Evolutionary conservation across 805 yeast species (phyloP), one percentile per base, ranked within the genome.

Genomic region (Pichia sporocuriosa): DNA sequence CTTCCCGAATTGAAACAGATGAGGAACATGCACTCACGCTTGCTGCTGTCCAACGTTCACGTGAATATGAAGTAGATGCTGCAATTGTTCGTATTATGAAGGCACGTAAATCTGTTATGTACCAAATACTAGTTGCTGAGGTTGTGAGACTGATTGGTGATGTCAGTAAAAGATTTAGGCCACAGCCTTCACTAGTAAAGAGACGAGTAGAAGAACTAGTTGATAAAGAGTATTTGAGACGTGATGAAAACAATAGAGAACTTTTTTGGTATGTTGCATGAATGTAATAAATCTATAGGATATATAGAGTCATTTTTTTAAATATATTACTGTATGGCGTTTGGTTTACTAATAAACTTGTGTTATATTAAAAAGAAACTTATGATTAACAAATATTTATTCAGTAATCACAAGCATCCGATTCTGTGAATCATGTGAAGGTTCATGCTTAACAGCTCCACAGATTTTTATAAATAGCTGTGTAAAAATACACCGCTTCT

Each of bases 71-170:
- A 53, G 67, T 83, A 3, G 93, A 85, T 56, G 95, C 96, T 1
- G 93, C 94, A 0, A 73, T 88, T 42, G 95, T 88, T 5, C 70
- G 96, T 39, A 77, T 81, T n/a, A 80, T 88, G 90, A 88, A 88
- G 62, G 72, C 85, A 1, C 66, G 88, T 26, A 81, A 78, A 50
- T 61, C 69, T 1, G 51, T 81, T 41, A 66, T 59, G 21, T 90
- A 84, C 56, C 78, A 77, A 50, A 81, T 80, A 30, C 66, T 88
- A 40, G 65, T 84, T n/a, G 73, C 70, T 26, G 88, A 81, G 51
- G 75, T 79, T 4, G 32, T 43, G 9, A 40, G 51, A 17, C 17
- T 47, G 8, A 69, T 81, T 19, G 70, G 72, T 37, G 83, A 76
- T 47, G 65, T 87, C 36, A 59, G 68, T 19, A 65, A 68, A 30